These are phyloP conservation scores for Amanita muscaria DNA, from an alignment of 768 basidiomycete species.

Conservation along the genomic window DNA sequence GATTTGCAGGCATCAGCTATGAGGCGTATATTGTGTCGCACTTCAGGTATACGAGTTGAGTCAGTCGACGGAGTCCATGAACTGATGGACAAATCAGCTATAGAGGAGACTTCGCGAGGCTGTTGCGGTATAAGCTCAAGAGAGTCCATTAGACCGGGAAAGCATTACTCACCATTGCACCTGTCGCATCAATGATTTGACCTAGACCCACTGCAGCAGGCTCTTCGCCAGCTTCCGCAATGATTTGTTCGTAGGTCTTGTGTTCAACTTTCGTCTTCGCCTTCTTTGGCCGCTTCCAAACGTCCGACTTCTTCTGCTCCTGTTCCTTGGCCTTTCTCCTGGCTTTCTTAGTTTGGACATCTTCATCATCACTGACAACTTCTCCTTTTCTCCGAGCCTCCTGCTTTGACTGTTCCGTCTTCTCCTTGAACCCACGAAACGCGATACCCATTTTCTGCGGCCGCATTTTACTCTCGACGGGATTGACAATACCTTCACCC, in stretches of 20 bases:
- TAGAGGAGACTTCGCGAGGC: constrained; percentile 81
- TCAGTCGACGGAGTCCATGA: constrained; percentile 87
- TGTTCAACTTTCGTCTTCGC: constrained; percentile 81
- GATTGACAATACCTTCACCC: constrained; percentile 80
- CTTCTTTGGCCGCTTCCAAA: constrained; percentile 84
- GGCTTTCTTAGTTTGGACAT: constrained; percentile 36
- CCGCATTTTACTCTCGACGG: constrained; percentile 77
- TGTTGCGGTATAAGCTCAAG: constrained; percentile 21
- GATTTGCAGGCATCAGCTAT: constrained; percentile 76
- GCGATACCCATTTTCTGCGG: constrained; percentile 86
- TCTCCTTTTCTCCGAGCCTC: constrained; percentile 76
- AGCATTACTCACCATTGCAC: constrained; percentile 64
- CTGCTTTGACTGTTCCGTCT: constrained; percentile 73
- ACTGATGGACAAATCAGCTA: constrained; percentile 67
- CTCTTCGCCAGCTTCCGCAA: constrained; percentile 77
- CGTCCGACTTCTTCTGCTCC: constrained; percentile 57
- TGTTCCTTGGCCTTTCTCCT: constrained; percentile 47
- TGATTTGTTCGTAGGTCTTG: constrained; percentile 94
- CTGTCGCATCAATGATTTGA: constrained; percentile 90
- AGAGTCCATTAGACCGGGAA: constrained; percentile 3
- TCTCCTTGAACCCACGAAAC: constrained; percentile 80
- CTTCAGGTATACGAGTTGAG: constrained; percentile 84
- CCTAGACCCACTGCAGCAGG: constrained; percentile 51
- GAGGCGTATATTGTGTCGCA: constrained; percentile 90
- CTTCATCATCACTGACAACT: constrained; percentile 59